These are phyloP conservation scores for Aspergillus kassunensis DNA, from an alignment of 495 filamentous ascomycete genomes.

Conservation along the genomic window DNA sequence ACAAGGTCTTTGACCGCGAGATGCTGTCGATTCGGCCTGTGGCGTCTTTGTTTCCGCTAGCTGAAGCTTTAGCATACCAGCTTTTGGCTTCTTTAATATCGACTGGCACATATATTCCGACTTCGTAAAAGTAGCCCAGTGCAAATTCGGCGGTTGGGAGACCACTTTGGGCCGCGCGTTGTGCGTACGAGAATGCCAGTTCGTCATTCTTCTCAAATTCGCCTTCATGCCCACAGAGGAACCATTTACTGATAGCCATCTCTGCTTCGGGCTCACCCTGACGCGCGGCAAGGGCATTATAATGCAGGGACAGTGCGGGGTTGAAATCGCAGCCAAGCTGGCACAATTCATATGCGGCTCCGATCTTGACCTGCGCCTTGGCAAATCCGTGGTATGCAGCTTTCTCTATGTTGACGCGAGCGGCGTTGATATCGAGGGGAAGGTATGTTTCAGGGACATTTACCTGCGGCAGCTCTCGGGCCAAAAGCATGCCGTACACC, in stretches of 20 bases:
- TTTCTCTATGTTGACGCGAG: constrained; percentile 89
- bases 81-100: constrained; percentile 77
- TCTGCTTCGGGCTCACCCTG: constrained; percentile 89
- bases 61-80: constrained; percentile 89
- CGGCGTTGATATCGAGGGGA: constrained; percentile 67
- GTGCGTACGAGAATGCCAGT: constrained; percentile 85
- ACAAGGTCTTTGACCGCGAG: constrained; percentile 77
- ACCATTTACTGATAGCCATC: constrained; percentile 98
- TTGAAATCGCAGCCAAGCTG: constrained; percentile 93
- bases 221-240: constrained; percentile 88
- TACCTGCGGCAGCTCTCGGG: constrained; percentile 84
- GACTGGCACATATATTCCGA: constrained; percentile 80
- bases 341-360: constrained; percentile 89
- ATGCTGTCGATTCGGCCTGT: constrained; percentile 77
- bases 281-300: constrained; percentile 87
- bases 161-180: constrained; percentile 73
- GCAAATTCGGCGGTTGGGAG: constrained; percentile 93
- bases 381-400: constrained; percentile 94
- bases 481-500: constrained; percentile 93
- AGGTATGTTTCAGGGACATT: constrained; percentile 70
- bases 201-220: constrained; percentile 94
- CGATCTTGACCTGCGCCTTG: constrained; percentile 97
- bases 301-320: constrained; percentile 86
- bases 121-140: constrained; percentile 95
- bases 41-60: constrained; percentile 91